A percentile compares a stretch with the other conserved stretches of the same genome.
phyloP scores from a whole-genome alignment of 1,139 yeast species.

The Suhomyces anneliseae region DNA sequence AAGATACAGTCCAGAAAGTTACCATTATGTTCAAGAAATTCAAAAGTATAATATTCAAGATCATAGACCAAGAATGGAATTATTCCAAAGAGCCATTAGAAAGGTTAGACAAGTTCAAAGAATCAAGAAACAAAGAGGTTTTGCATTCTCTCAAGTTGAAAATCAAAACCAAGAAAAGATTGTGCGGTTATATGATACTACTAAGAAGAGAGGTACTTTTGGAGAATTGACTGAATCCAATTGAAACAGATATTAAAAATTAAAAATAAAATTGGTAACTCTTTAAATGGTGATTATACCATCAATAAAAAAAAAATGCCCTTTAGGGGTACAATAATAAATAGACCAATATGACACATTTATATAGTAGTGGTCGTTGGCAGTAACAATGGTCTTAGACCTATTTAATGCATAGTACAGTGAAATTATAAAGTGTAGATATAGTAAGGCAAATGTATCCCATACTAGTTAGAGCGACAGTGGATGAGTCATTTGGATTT shows the following conservation, averaged over 20 bases:
- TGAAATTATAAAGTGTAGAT: too few relatives aligned
- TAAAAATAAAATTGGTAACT: too few relatives aligned
- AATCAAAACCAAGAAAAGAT: conserved; percentile 90
- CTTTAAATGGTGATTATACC: too few relatives aligned
- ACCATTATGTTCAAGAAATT: conserved; percentile 94
- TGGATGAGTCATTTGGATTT: too few relatives aligned
- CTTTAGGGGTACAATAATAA: too few relatives aligned
- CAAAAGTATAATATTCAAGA: conserved; percentile 95
- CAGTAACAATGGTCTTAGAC: too few relatives aligned
- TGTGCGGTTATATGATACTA: conserved; percentile 92
- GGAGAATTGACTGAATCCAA: conserved; percentile 42
- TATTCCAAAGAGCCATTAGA: conserved; percentile 94
- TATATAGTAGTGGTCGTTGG: too few relatives aligned
- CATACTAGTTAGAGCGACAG: too few relatives aligned
- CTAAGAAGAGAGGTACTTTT: conserved; percentile 58
- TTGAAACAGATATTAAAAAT: neutral
- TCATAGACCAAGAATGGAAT: conserved; percentile 92
- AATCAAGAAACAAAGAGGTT: conserved; percentile 97
- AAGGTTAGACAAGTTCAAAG: conserved; percentile 97
- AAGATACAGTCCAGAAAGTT: conserved; percentile 85
- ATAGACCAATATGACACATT: too few relatives aligned
- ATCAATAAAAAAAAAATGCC: too few relatives aligned
- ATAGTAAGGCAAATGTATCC: too few relatives aligned
- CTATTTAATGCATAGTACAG: too few relatives aligned
- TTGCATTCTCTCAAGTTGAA: conserved; percentile 96